These are phyloP conservation scores for Trametopsis cervina DNA, from an alignment of 768 basidiomycete genomes.

Conservation along the genomic window DNA sequence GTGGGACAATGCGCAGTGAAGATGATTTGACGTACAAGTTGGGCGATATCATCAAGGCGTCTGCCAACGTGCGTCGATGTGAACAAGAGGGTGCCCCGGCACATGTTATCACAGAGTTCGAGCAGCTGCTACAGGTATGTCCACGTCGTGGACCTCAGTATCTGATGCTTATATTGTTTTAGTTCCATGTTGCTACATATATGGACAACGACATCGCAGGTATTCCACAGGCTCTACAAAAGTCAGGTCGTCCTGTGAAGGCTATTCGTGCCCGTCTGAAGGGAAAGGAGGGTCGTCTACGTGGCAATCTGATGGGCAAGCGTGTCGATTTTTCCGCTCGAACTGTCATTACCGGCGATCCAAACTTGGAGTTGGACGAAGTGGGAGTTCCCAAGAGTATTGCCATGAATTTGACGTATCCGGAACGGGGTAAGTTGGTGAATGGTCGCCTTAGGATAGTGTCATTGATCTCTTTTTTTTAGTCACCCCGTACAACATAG, in stretches of 20 bases:
- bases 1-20: constrained; percentile 93
- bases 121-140: constrained; percentile 87
- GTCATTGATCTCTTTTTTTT: constrained; percentile 10
- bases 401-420: constrained; percentile 96
- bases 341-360: constrained; percentile 98
- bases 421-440: constrained; percentile 73
- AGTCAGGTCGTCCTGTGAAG: constrained; percentile 95
- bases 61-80: constrained; percentile 82
- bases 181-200: constrained; percentile 99
- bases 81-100: constrained; percentile 97
- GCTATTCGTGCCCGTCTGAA: constrained; percentile 97
- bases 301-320: constrained; percentile 99
- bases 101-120: constrained; percentile 92
- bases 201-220: constrained; percentile 99
- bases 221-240: constrained; percentile 94
- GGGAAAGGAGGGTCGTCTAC: constrained; percentile 96
- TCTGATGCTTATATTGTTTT: background rate
- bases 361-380: constrained; percentile 92
- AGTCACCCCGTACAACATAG: constrained; percentile 98
- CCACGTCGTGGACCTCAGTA: background rate
- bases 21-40: constrained; percentile 99
- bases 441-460: background rate
- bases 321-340: constrained; percentile 99
- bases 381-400: constrained; percentile 95
- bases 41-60: constrained; percentile 93